Conservation (phyloP, 2,329 filamentous ascomycete genomes). For the Talaromyces sp. region DNA sequence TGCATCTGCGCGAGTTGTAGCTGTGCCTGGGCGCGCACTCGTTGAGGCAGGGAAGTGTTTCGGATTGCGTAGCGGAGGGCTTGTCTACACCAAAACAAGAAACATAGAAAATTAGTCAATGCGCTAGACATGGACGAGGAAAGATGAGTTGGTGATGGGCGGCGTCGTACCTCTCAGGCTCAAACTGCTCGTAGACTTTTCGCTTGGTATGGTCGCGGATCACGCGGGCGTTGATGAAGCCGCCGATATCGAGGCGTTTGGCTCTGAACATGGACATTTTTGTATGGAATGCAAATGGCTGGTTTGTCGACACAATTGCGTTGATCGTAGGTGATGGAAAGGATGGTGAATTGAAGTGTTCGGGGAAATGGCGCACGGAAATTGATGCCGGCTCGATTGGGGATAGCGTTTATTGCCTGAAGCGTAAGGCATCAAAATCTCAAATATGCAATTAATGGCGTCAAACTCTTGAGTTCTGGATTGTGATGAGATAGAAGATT, state of each 20-base stretch:
- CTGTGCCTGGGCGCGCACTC: conserved; percentile 86
- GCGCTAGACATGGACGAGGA: neutral
- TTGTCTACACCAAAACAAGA: conserved; percentile 31
- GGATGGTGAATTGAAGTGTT: conserved; percentile 16
- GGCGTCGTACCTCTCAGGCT: conserved; percentile 75
- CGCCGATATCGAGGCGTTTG: conserved; percentile 85
- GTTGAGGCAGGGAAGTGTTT: conserved; percentile 80
- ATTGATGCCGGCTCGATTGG: conserved; percentile 18
- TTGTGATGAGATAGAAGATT: neutral
- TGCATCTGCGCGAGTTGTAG: conserved; percentile 94
- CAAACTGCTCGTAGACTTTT: conserved; percentile 81
- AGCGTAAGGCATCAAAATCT: neutral
- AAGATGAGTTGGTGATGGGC: neutral
- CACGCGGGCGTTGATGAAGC: conserved; percentile 79
- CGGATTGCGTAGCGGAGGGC: conserved; percentile 88
- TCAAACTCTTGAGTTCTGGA: too few species aligned
- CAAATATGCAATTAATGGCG: neutral
- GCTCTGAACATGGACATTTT: conserved; percentile 82
- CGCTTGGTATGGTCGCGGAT: conserved; percentile 97
- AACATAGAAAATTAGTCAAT: neutral
- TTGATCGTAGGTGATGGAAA: neutral
- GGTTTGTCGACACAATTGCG: conserved; percentile 21
- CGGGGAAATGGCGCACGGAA: conserved; percentile 17
- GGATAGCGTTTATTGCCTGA: conserved; percentile 3
- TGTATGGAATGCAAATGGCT: neutral